A percentile compares a stretch with the other conserved stretches of the same genome.
phyloP scores from a whole-genome alignment of 1,284 basidiomycete species.

The Retiboletus flavoniger region DNA sequence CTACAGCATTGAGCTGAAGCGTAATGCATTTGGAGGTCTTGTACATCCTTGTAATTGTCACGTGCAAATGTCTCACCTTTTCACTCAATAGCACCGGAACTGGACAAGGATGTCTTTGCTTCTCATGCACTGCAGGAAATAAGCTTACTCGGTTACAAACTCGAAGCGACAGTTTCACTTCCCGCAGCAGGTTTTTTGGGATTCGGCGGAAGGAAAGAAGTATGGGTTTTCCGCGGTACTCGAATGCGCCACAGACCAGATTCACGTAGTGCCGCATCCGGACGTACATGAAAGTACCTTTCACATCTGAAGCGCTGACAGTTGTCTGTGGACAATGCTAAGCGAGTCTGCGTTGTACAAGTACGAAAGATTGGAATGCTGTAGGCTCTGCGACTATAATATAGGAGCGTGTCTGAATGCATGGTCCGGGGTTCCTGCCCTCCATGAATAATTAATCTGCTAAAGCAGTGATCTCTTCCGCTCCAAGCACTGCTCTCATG shows the following conservation, averaged over 20 bases:
- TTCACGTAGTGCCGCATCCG: conserved; percentile 29
- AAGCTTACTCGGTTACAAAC: conserved; percentile 40
- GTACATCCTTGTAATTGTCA: conserved; percentile 23
- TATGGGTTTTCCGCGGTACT: conserved; percentile 47
- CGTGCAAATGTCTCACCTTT: conserved; percentile 12
- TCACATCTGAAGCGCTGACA: background rate
- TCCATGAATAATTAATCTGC: conserved; percentile 30
- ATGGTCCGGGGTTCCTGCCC: background rate
- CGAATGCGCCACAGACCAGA: conserved; percentile 33
- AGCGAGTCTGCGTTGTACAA: conserved; percentile 16
- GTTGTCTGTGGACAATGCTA: background rate
- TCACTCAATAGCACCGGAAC: conserved; percentile 32
- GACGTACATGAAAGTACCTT: conserved; percentile 19
- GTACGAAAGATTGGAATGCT: conserved; percentile 6
- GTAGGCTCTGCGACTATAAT: background rate
- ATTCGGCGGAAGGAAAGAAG: conserved; percentile 43
- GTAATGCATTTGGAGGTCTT: conserved; percentile 42
- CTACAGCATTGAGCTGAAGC: conserved; percentile 50
- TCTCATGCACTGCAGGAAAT: conserved; percentile 46
- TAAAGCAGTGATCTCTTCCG: conserved; percentile 24
- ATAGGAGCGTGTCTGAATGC: background rate
- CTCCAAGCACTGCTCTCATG: conserved; percentile 33
- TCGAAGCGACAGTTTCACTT: conserved; percentile 48
- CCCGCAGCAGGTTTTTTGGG: conserved; percentile 41
- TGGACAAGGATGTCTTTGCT: conserved; percentile 42